Percentiles rank a stretch among this genome's conserved stretches.
Evolutionary conservation across 768 basidiomycete genomes (phyloP).

Genomic region (Rhizopogon rudus): DNA sequence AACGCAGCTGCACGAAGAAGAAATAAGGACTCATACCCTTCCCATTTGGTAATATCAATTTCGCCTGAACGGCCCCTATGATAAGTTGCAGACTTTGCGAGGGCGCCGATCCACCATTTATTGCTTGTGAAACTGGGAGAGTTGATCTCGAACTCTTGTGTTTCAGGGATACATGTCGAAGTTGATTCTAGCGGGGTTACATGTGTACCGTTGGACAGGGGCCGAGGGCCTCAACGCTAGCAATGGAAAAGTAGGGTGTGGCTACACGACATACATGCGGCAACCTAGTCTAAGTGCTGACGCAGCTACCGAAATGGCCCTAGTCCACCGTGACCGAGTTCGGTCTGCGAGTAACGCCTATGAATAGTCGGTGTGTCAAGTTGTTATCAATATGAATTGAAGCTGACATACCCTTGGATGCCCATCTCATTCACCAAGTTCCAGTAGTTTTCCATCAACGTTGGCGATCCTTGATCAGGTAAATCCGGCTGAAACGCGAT

Average conservation of each 20-base stretch:
- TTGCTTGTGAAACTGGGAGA: slow-evolving; percentile 69
- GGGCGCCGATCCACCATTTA: slow-evolving; percentile 81
- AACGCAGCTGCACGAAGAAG: slow-evolving; percentile 68
- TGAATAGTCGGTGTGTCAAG: background rate
- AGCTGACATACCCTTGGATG: slow-evolving; percentile 42
- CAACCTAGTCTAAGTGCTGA: too few relatives aligned
- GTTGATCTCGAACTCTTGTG: slow-evolving; percentile 68
- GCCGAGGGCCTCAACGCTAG: too few relatives aligned
- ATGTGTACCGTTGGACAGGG: slow-evolving; percentile 45
- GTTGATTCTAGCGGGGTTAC: slow-evolving; percentile 68
- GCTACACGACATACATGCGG: too few relatives aligned
- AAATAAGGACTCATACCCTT: slow-evolving; percentile 67
- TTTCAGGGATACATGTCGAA: slow-evolving; percentile 65
- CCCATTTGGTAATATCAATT: slow-evolving; percentile 58
- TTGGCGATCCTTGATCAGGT: slow-evolving; percentile 50
- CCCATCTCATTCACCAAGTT: slow-evolving; percentile 46
- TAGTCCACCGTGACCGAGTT: slow-evolving; percentile 50
- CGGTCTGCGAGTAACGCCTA: slow-evolving; percentile 71
- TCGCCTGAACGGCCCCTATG: slow-evolving; percentile 66
- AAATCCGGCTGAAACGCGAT: slow-evolving; percentile 56
- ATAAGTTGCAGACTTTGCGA: slow-evolving; percentile 70
- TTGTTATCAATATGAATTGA: background rate
- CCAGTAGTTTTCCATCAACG: slow-evolving; percentile 48
- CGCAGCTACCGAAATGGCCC: too few relatives aligned
- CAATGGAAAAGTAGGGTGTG: too few relatives aligned